A percentile compares a stretch with the other conserved stretches of the same genome.
Conservation (phyloP, 78 protist species). For the Bigelowiella natans region DNA sequence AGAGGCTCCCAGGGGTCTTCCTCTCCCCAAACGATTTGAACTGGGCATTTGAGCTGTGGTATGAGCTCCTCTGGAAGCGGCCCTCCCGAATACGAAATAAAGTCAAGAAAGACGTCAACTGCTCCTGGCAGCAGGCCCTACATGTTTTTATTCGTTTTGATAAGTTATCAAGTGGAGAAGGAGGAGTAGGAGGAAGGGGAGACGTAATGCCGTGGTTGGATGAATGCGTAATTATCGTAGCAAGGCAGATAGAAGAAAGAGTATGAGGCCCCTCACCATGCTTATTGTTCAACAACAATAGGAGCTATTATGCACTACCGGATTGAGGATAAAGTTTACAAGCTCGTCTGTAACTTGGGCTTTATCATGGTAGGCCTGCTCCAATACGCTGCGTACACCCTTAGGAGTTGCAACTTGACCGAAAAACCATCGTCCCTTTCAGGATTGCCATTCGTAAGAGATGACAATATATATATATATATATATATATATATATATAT, state of each 20-base stretch:
- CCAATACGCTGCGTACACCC: neutral
- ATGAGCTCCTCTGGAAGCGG: slow-evolving; percentile 15
- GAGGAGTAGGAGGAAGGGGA: too few species aligned
- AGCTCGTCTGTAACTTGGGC: neutral
- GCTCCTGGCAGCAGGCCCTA: neutral
- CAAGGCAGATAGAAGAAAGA: too few species aligned
- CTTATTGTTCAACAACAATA: too few species aligned
- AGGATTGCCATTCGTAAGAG: neutral
- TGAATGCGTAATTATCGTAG: too few species aligned
- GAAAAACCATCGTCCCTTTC: neutral
- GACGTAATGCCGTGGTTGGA: too few species aligned
- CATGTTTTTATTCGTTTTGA: neutral
- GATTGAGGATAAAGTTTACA: neutral
- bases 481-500: neutral
- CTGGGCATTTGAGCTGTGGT: neutral
- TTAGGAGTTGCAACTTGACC: neutral
- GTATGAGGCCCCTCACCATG: too few species aligned
- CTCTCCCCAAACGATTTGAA: slow-evolving; percentile 13
- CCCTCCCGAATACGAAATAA: slow-evolving; percentile 12
- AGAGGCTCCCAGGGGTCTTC: slow-evolving; percentile 38
- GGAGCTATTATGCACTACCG: too few species aligned
- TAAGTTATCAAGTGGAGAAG: neutral
- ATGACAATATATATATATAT: neutral
- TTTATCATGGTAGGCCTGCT: neutral
- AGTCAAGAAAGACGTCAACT: neutral